Base-by-base conservation (phyloP, 2,329 filamentous ascomycete genomes). In the Decorospora gaudefroyi region DNA sequence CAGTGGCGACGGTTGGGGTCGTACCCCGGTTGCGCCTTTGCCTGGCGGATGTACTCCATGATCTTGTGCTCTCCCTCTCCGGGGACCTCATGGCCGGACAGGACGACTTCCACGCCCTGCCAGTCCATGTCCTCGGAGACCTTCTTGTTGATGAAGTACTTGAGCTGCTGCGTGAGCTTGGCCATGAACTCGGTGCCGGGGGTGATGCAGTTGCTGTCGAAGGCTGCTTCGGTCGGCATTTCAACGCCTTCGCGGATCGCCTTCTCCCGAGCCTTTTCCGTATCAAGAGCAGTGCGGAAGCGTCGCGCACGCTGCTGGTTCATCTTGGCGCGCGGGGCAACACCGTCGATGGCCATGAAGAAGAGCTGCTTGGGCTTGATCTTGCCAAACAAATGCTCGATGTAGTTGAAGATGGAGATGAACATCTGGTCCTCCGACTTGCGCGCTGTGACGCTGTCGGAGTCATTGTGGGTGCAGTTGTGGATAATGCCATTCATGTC, bases 401-500 rank as follows among this genome's bases (percentile, higher is more conserved):
- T 99, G 72, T 99, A 99, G 74, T 97, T 97, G 82, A 99, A 99
- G 64, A 99, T 99, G 46, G 90, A 88, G 59, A 99, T 96, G 69
- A 99, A 99, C 93, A 99, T 99, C 72, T 96, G 89, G 71, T 99
- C 92, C 71, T 99, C 95, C 44, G 87, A 92, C 74, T 97, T 85
- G 42, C 93, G 90, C 65, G 95, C 95, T 1, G 89, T 90, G 3
- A 90, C 84, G 68, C 92, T 91, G 67, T 95, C 91, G 16, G 89
- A 86, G 74, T 99, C 92, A 67, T 93, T 96, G 75, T 99, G 93
- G 43, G 93, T 99, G 72, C 93, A 99, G 72, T 99, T 99, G 74
- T 99, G 62, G 65, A 99, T 99, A 71, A 99, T 99, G 58, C 93
- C 93, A 74, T 99, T 99, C 93, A 99, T 99, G 67, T 95, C 89